Evolutionary conservation across 2,329 filamentous ascomycete genomes (phyloP), one percentile per base, ranked within the genome.

Genomic region (Xylariaceae sp.): DNA sequence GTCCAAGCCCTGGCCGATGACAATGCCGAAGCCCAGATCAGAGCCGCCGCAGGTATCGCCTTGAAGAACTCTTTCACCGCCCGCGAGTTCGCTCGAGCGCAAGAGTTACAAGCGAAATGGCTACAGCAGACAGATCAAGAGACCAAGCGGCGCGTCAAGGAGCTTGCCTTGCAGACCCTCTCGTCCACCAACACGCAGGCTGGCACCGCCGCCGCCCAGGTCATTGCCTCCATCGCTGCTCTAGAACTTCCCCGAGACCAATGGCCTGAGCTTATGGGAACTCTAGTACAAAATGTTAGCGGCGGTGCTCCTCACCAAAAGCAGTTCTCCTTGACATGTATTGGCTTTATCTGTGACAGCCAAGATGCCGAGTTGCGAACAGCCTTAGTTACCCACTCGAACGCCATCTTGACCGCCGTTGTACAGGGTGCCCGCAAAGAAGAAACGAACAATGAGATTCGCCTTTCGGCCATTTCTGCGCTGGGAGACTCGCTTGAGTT

Each of bases 61-160:
- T 81, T 99, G 70, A 99, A 99, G 80, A 99, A 99, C 82, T 89
- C 94, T 68, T 97, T 99, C 79, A 91, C 91, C 70, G 90, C 92
- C 69, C 89, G 94, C 81, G 94, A 99, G 75, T 87, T 87, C 69
- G 79, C 85, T 68, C 88, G 92, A 70, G 86, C 96, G 76, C 88
- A 90, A 70, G 89, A 95, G 72, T 85, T 97, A 53, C 94, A 97
- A 78, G 83, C 86, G 70, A 92, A 95, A 87, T 99, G 94, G 94
- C 80, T 94, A 59, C 84, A 87, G 72, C 86, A 89, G 70, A 88
- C 93, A 63, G 88, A 91, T 68, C 81, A 85, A 64, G 85, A 89
- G 57, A 89, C 92, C 68, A 97, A 96, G 83, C 81, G 79, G 60
- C 85, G 87, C 70, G 90, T 99, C 75, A 97, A 97, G 84, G 83